Percentiles rank a stretch among this genome's conserved stretches.
phyloP scores from a whole-genome alignment of 768 basidiomycete genomes.

The Strobilomyces confusus region DNA sequence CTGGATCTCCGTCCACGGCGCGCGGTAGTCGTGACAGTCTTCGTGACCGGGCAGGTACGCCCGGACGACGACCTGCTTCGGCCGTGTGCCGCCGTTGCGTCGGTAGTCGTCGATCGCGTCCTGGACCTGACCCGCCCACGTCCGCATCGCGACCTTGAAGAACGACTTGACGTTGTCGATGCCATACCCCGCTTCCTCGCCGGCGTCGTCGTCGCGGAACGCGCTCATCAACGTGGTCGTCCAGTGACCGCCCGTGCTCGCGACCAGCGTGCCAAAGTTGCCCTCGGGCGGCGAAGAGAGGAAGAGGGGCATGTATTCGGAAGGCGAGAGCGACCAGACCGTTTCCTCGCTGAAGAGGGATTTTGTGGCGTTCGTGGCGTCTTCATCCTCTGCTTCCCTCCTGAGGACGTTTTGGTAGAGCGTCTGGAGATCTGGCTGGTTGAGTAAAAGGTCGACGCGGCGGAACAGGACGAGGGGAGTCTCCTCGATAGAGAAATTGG shows the following conservation, averaged over 20 bases:
- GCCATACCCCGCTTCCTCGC: slow-evolving; percentile 39
- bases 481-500: slow-evolving; percentile 47
- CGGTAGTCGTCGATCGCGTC: slow-evolving; percentile 36
- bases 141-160: slow-evolving; percentile 53
- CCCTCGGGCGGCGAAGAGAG: slow-evolving; percentile 39
- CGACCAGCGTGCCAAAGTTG: slow-evolving; percentile 59
- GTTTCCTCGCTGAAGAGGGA: slow-evolving; percentile 53
- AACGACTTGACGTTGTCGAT: slow-evolving; percentile 53
- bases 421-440: slow-evolving; percentile 42
- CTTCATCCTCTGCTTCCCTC: slow-evolving; percentile 14
- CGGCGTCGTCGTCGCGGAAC: slow-evolving; percentile 31
- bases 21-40: slow-evolving; percentile 47
- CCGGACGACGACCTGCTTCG: slow-evolving; percentile 49
- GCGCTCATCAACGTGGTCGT: slow-evolving; percentile 52
- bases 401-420: slow-evolving; percentile 36
- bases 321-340: slow-evolving; percentile 50
- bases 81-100: slow-evolving; percentile 22
- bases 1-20: slow-evolving; percentile 45
- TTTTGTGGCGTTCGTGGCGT: slow-evolving; percentile 24
- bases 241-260: slow-evolving; percentile 69
- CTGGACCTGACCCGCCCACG: slow-evolving; percentile 54
- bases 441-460: slow-evolving; percentile 57
- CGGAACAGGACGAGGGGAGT: slow-evolving; percentile 67
- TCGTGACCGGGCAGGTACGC: slow-evolving; percentile 67
- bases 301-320: slow-evolving; percentile 52